Percentiles rank a stretch among this genome's conserved stretches.
Evolutionary conservation across 371 early-diverging fungal genomes (phyloP).

Genomic region (Chytridium lagenaria): DNA sequence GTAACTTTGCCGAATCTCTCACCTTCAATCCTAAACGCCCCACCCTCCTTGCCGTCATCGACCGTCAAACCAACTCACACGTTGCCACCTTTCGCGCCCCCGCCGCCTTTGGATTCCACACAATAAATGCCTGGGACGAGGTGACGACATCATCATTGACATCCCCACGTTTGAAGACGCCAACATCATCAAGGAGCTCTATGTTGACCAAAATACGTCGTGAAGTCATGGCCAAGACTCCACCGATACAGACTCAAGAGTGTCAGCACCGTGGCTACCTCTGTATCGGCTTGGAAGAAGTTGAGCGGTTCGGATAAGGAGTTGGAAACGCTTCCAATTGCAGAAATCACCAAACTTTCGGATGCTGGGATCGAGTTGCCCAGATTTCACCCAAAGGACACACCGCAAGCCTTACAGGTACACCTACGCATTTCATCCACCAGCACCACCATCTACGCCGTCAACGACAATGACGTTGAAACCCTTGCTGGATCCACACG

Average conservation of each 20-base stretch:
- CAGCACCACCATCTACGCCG: not conserved
- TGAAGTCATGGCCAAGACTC: not conserved
- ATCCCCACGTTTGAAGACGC: not conserved
- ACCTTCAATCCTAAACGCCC: not conserved
- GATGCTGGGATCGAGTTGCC: constrained; percentile 2
- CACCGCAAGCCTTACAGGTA: not conserved
- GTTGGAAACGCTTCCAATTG: not conserved
- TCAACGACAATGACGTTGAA: not conserved
- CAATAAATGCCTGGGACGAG: constrained; percentile 14
- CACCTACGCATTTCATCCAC: not conserved
- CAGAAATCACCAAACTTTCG: not conserved
- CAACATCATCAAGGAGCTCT: not conserved
- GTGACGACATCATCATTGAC: constrained; percentile 9
- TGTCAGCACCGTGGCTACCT: too few species aligned
- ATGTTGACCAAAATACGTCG: not conserved
- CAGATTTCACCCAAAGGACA: not conserved
- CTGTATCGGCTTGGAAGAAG: too few species aligned
- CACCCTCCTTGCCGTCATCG: not conserved
- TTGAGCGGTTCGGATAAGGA: too few species aligned
- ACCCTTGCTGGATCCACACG: not conserved
- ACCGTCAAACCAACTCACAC: not conserved
- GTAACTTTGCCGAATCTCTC: constrained; percentile 13
- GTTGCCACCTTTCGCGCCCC: not conserved
- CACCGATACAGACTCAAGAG: not conserved
- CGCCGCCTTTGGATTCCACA: constrained; percentile 15